Evolutionary conservation across 176 grass and related monocot species (phyloP).

Genomic region (Aegilops tauschii): DNA sequence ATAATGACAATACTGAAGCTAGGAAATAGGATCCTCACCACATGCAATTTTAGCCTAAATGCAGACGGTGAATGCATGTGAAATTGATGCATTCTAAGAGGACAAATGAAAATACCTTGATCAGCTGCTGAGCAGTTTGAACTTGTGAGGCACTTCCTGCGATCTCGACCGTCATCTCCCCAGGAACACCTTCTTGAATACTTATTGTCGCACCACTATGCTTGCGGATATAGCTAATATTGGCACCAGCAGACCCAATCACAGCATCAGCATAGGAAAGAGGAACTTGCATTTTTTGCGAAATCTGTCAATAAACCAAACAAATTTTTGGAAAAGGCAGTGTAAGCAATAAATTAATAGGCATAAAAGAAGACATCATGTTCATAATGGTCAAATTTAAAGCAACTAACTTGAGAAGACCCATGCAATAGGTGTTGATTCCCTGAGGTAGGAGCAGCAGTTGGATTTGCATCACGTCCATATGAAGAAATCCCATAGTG

Average conservation of each 20-base stretch:
- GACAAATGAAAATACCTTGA: conserved; percentile 55
- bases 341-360: background rate
- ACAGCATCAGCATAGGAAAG: conserved; percentile 96
- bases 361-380: conserved; percentile 7
- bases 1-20: background rate
- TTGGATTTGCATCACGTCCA: conserved; percentile 54
- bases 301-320: conserved; percentile 49
- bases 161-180: conserved; percentile 99
- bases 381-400: background rate
- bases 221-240: conserved; percentile 90
- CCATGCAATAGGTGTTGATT: conserved; percentile 58
- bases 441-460: conserved; percentile 36
- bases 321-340: background rate
- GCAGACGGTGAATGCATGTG: background rate
- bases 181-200: conserved; percentile 92
- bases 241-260: conserved; percentile 85
- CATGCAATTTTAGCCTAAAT: background rate
- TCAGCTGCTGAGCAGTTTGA: conserved; percentile 94
- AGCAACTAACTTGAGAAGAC: conserved; percentile 66
- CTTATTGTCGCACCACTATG: conserved; percentile 95
- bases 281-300: conserved; percentile 92
- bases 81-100: conserved; percentile 8
- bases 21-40: background rate
- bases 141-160: conserved; percentile 75
- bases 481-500: conserved; percentile 82